Percentiles rank a stretch among this genome's conserved stretches.
phyloP scores from a whole-genome alignment of 805 yeast species.

The Saturnispora sekii region DNA sequence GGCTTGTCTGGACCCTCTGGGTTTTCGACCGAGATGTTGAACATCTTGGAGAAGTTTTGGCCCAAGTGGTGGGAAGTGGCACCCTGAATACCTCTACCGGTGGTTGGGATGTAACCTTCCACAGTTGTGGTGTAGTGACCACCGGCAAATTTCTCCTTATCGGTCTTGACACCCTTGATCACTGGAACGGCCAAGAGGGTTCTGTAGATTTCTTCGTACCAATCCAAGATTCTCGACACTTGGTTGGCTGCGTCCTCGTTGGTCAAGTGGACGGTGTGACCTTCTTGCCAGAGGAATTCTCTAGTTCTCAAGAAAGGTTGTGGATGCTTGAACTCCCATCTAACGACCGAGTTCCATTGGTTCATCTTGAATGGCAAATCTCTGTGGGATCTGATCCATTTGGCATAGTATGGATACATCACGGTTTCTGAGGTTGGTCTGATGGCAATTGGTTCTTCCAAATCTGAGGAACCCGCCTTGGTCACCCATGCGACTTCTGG shows the following conservation, averaged over 20 bases:
- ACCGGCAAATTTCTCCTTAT: slow-evolving; percentile 97
- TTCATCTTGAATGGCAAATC: slow-evolving; percentile 93
- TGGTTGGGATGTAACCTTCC: slow-evolving; percentile 95
- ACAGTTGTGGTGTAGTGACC: slow-evolving; percentile 91
- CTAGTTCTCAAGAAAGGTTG: slow-evolving; percentile 98
- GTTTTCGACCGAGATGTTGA: slow-evolving; percentile 88
- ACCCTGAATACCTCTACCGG: slow-evolving; percentile 99
- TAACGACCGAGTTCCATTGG: slow-evolving; percentile 99
- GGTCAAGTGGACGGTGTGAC: slow-evolving; percentile 95
- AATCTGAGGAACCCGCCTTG: slow-evolving; percentile 83
- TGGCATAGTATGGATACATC: slow-evolving; percentile 98
- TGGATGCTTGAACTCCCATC: slow-evolving; percentile 99
- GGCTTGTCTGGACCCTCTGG: slow-evolving; percentile 86
- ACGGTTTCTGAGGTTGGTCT: slow-evolving; percentile 99
- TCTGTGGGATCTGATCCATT: slow-evolving; percentile 98
- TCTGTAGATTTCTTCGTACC: slow-evolving; percentile 76
- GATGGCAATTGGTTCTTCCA: slow-evolving; percentile 97
- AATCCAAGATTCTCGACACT: slow-evolving; percentile 77
- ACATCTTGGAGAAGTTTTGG: slow-evolving; percentile 97
- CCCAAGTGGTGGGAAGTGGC: slow-evolving; percentile 98
- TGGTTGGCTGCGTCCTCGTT: slow-evolving; percentile 72
- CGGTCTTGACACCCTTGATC: slow-evolving; percentile 89
- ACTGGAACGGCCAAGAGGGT: slow-evolving; percentile 97
- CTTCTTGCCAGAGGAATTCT: slow-evolving; percentile 99
- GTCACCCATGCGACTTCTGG: slow-evolving; percentile 99